Evolutionary conservation across 257 asterid species (phyloP).

Genomic region (Petunia secreta): DNA sequence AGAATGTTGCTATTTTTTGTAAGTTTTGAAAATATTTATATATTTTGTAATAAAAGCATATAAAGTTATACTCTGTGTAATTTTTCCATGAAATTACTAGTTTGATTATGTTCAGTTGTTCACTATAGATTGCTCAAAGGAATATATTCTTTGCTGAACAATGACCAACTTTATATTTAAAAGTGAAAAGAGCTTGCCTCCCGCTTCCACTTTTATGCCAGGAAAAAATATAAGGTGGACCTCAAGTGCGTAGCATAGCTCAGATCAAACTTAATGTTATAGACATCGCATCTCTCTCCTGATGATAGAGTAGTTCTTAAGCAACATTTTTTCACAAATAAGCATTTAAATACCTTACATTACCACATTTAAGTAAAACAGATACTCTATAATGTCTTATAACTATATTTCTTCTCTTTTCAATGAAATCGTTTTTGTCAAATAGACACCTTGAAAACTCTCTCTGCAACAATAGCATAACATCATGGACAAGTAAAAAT

Average conservation of each 20-base stretch:
- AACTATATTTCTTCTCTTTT: not conserved
- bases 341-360: not conserved
- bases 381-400: not conserved
- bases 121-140: not conserved
- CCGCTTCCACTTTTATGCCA: not conserved
- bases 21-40: too few relatives aligned
- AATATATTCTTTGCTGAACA: constrained; percentile 24
- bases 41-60: too few relatives aligned
- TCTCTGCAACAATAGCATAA: constrained; percentile 12
- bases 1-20: too few relatives aligned
- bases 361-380: not conserved
- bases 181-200: not conserved
- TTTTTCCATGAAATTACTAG: not conserved
- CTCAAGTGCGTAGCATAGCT: constrained; percentile 7
- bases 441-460: not conserved
- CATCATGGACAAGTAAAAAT: not conserved
- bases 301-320: constrained; percentile 22
- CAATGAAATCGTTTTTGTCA: not conserved
- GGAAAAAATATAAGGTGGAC: constrained; percentile 17
- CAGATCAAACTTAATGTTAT: not conserved
- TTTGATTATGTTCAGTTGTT: not conserved
- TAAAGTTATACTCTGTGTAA: too few relatives aligned
- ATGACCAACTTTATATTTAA: not conserved
- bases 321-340: not conserved
- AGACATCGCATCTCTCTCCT: constrained; percentile 5